phyloP scores from a whole-genome alignment of 2,329 filamentous ascomycete genomes.

The Chrysoporthe deuterocubensis region DNA sequence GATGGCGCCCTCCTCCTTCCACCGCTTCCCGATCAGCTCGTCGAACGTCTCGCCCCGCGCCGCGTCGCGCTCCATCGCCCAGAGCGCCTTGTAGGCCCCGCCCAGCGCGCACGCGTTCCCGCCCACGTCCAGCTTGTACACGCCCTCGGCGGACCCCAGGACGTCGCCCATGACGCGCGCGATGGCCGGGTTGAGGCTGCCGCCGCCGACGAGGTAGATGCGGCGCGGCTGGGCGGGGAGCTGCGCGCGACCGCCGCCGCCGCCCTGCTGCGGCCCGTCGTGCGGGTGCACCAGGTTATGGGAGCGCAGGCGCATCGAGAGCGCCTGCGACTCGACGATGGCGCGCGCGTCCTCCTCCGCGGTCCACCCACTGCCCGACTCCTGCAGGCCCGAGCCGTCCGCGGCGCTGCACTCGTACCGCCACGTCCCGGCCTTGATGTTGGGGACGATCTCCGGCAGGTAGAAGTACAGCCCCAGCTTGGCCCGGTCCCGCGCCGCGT shows the following conservation, averaged over 20 bases:
- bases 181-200: conserved; percentile 87
- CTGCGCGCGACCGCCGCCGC: conserved; percentile 23
- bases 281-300: conserved; percentile 71
- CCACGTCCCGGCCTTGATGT: conserved; percentile 84
- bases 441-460: conserved; percentile 93
- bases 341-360: conserved; percentile 75
- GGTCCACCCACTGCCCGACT: conserved; percentile 48
- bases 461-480: conserved; percentile 95
- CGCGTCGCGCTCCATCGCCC: conserved; percentile 74
- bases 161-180: conserved; percentile 84
- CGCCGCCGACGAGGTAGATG: conserved; percentile 93
- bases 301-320: conserved; percentile 86
- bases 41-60: conserved; percentile 77
- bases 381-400: conserved; percentile 55
- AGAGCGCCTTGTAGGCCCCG: conserved; percentile 93
- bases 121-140: conserved; percentile 91
- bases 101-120: conserved; percentile 94
- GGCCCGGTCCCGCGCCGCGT: conserved; percentile 57
- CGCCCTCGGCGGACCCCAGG: conserved; percentile 84
- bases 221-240: conserved; percentile 84
- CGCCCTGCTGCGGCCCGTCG: conserved; percentile 23
- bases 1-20: conserved; percentile 84
- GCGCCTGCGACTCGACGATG: conserved; percentile 93
- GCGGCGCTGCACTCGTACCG: conserved; percentile 67
- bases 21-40: conserved; percentile 79